Base-by-base conservation (phyloP, 1,284 basidiomycete species). In the Austropuccinia psidii region DNA sequence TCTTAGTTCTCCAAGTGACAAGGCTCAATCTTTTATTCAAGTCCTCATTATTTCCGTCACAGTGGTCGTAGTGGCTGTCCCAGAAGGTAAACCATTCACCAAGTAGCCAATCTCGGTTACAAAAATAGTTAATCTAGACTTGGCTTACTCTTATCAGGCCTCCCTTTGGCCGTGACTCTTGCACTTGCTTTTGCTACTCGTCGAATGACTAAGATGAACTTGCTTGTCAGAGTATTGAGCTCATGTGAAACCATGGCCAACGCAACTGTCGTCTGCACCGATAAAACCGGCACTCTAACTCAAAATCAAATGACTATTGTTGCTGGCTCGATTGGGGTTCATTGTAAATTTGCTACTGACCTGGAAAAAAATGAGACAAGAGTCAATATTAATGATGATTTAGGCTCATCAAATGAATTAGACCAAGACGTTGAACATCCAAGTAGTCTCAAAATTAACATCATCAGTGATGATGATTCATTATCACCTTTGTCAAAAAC, bases 281-380 rank as follows among this genome's bases (percentile, higher is more conserved):
- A 76, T 24, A 76, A 76, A 64, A 76, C 76, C 8, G 76, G 76
- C 13, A 76, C 76, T 13, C 64, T 76, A 17, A 76, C 76, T 0
- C 74, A 75, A 29, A 76, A 76, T 50, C 74, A 76, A 31, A 76
- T 76, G 76, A 69, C 73, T 7, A 66, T 76, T 8, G 76, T 76
- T 11, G 76, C 75, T 31, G 76, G 76, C 21, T 74, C 76, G n/a
- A 70, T 76, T 43, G 76, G 65, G 24, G 87, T 96, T 65, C 88
- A 93, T 77, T 90, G 89, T 80, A 97, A 98, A 82, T 98, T 98
- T 78, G 94, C 93, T 27, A 86, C 87, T 57, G 84, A 85, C 27
- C 85, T 97, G 49, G 84, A 87, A 75, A 88, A 90, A 70, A 93
- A 95, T 81, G 82, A 84, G 49, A 82, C 84, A 0, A 87, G 91